Evolutionary conservation across 2,329 filamentous ascomycete species (phyloP).

Genomic region (Sarocladium strictum): DNA sequence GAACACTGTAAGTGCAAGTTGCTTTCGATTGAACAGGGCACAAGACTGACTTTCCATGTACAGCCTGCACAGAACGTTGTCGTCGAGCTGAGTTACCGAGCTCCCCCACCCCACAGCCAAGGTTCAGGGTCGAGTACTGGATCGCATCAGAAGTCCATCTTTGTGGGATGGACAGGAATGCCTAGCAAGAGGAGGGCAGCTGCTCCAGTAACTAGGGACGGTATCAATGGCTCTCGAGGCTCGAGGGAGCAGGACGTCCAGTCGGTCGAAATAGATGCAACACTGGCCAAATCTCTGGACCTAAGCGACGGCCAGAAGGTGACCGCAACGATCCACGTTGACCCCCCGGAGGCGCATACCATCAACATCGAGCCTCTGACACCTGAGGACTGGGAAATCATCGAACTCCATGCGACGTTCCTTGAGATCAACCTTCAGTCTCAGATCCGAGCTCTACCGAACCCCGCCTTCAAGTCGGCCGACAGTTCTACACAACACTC

Average conservation of each 20-base stretch:
- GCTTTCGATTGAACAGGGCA: neutral
- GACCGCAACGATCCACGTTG: conserved; percentile 66
- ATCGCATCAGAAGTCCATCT: conserved; percentile 62
- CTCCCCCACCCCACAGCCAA: conserved; percentile 41
- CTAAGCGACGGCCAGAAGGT: conserved; percentile 79
- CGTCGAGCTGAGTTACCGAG: conserved; percentile 75
- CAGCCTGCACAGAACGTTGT: conserved; percentile 93
- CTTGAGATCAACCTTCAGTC: conserved; percentile 88
- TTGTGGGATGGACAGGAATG: conserved; percentile 96
- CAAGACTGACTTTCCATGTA: conserved; percentile 15
- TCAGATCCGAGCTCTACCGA: conserved; percentile 89
- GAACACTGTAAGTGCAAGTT: conserved; percentile 63
- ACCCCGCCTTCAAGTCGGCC: conserved; percentile 60
- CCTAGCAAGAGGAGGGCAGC: conserved; percentile 79
- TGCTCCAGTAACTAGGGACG: conserved; percentile 68
- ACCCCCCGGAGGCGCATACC: conserved; percentile 86
- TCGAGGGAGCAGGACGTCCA: conserved; percentile 69
- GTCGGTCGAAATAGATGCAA: conserved; percentile 80
- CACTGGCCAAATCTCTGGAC: conserved; percentile 70
- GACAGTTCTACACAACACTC: conserved; percentile 60
- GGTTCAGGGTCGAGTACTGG: conserved; percentile 30
- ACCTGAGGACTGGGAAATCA: conserved; percentile 96
- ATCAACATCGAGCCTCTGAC: conserved; percentile 96
- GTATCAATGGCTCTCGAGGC: conserved; percentile 54
- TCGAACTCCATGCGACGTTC: conserved; percentile 93